Evolutionary conservation across 1,284 basidiomycete genomes (phyloP), one percentile per base, ranked within the genome.

Genomic region (Ganoderma lucidum): DNA sequence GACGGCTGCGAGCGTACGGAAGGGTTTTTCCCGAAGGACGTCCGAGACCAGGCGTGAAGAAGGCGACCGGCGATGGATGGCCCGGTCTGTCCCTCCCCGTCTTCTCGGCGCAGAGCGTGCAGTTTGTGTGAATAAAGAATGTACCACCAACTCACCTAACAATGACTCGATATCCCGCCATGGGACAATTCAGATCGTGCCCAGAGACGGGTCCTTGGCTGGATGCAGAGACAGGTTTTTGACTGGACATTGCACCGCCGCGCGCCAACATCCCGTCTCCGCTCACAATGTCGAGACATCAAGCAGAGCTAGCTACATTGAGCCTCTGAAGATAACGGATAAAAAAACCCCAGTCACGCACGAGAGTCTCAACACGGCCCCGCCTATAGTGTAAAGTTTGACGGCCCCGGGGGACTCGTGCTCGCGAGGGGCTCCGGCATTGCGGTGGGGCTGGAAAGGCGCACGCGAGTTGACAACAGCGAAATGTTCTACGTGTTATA

Each of bases 1-100:
- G 68, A 70, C 42, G 70, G 71, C 30, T 51, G 48, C n/a, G 53
- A 62, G 23, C 35, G 39, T 48, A 51, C 58, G 48, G 39, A 41
- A 32, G 58, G 55, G 15, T 71, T 69, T 67, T 23, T 63, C n/a
- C 62, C 69, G 12, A 48, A 56, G 17, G 72, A 73, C 48, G 60
- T 73, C 37, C 68, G 68, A 55, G 53, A 56, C 2, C 5, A 59
- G n/a, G 41, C 44, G 19, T 32, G 15, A 19, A 44, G 5, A 19
- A 15, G 53, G 28, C 23, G 12, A 5, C 12, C 23, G 12, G 23
- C 12, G 48, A n/a, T 12, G 23, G 48, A 53, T 6, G 12, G 48
- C 48, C n/a, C 3, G 9, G 48, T 28, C 48, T 53, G 23, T 53
- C 28, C 37, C 14, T 39, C 59, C 17, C n/a, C 8, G 37, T 39